Evolutionary conservation across 371 early-diverging fungal genomes (phyloP), one percentile per base, ranked within the genome.

Genomic region (Haplosporangium sp.): DNA sequence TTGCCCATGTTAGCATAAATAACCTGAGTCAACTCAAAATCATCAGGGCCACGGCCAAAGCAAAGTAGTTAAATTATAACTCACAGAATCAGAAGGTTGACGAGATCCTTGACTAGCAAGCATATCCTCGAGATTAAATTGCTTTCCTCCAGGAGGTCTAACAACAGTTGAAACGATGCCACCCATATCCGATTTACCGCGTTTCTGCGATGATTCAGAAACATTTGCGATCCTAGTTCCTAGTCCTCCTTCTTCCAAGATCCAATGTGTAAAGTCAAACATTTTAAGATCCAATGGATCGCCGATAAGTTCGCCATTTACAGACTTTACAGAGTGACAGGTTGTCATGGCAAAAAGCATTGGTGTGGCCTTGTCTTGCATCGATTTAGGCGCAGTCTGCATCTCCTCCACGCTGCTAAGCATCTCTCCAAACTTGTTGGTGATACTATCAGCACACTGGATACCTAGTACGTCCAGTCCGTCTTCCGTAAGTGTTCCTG

Each of bases 251-350:
- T 98, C 97, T 72, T 97, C 97, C 13, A 99, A 77, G 35, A 92
- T 87, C 96, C 97, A 97, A 3, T 88, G 89, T 0, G 98, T 98
- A 71, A 96, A 97, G 45, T 96, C 94, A 87, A 99, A 97, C 99
- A 99, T 98, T 84, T 96, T 96, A 45, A 99, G 82, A 82, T 99
- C 99, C 65, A 99, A 86, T 2, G 99, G 99, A 84, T 99, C 99
- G 5, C 99, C 99, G 47, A 99, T 86, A 3, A 95, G 89, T 69
- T 94, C 92, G 10, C 93, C 97, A 53, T 95, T 88, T 2, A 99
- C 91, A 7, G 95, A 90, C 83, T 98, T 97, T 59, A 99, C 88
- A 0, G 96, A 93, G 81, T 99, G 99, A 75, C 99, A 99, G 1
- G 97, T 94, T 0, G 98, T 93, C 90, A 99, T 92, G 3, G 95